These are phyloP conservation scores for Abortiporus biennis DNA, from an alignment of 1,284 basidiomycete species.

Conservation along the genomic window DNA sequence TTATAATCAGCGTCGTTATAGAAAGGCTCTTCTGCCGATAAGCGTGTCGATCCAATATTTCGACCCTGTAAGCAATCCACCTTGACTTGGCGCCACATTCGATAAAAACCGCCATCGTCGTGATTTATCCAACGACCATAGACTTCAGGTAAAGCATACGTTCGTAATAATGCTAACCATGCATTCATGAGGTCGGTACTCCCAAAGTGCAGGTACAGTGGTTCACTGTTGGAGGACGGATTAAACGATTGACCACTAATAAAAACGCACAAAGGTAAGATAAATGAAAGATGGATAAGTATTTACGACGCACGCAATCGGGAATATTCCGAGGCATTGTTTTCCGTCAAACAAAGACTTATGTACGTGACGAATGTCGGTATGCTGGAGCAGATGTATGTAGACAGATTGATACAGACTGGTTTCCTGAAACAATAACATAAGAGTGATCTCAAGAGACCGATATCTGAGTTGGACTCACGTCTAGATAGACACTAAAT, in stretches of 20 bases:
- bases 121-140: conserved; percentile 56
- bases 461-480: conserved; percentile 25
- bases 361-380: conserved; percentile 66
- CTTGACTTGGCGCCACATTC: conserved; percentile 80
- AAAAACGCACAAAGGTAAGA: conserved; percentile 1
- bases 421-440: conserved; percentile 42
- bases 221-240: conserved; percentile 48
- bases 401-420: conserved; percentile 67
- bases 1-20: conserved; percentile 12
- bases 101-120: conserved; percentile 68
- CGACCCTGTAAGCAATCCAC: conserved; percentile 65
- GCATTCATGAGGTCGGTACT: conserved; percentile 54
- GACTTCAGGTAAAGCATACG: conserved; percentile 72
- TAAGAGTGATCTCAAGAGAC: conserved; percentile 6
- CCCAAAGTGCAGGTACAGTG: conserved; percentile 63
- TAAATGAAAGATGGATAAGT: not conserved
- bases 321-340: conserved; percentile 65
- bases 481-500: conserved; percentile 69
- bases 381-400: conserved; percentile 65
- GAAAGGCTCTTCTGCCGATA: conserved; percentile 16
- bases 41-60: conserved; percentile 43
- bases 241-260: conserved; percentile 57
- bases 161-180: conserved; percentile 71
- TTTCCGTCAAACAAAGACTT: conserved; percentile 66
- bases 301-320: conserved; percentile 39